Evolutionary conservation across 225 moss, liverwort and hornwort species (phyloP).

Genomic region (Marchantia paleacea): DNA sequence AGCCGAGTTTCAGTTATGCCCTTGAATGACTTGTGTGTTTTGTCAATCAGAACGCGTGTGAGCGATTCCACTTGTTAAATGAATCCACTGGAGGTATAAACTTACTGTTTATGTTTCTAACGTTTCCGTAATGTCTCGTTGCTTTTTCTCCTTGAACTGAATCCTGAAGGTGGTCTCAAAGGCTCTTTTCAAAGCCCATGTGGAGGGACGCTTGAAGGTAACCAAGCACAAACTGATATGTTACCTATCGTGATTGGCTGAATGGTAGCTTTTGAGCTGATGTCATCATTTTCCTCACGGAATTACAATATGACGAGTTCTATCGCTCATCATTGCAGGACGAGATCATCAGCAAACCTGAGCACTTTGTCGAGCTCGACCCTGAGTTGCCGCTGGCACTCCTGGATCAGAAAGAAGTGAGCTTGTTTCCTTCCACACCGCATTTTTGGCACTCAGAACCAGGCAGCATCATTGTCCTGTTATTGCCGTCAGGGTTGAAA

Average conservation of each 20-base stretch:
- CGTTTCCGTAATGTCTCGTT: not conserved
- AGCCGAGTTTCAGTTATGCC: too few species aligned
- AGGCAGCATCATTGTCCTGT: not conserved
- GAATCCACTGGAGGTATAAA: too few species aligned
- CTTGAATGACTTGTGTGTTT: too few species aligned
- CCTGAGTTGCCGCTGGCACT: constrained; percentile 78
- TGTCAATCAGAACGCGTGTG: too few species aligned
- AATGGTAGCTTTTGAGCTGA: not conserved
- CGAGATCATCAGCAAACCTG: constrained; percentile 84
- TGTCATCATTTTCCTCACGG: not conserved
- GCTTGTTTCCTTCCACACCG: not conserved
- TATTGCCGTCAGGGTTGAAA: not conserved
- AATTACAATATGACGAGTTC: not conserved
- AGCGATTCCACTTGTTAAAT: too few species aligned
- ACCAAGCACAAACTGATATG: not conserved
- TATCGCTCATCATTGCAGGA: constrained; percentile 45
- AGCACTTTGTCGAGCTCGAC: constrained; percentile 77
- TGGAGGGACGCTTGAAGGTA: constrained; percentile 89
- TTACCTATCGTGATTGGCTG: not conserved
- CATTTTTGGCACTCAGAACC: not conserved
- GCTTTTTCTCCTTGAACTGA: not conserved
- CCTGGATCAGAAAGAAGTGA: constrained; percentile 86
- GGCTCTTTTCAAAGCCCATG: constrained; percentile 87
- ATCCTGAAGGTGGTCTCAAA: constrained; percentile 72
- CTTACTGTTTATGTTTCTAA: not conserved